A percentile compares a stretch with the other conserved stretches of the same genome.
These are phyloP conservation scores for Lipomyces japonicus DNA, from an alignment of 805 yeast genomes.

Conservation along the genomic window DNA sequence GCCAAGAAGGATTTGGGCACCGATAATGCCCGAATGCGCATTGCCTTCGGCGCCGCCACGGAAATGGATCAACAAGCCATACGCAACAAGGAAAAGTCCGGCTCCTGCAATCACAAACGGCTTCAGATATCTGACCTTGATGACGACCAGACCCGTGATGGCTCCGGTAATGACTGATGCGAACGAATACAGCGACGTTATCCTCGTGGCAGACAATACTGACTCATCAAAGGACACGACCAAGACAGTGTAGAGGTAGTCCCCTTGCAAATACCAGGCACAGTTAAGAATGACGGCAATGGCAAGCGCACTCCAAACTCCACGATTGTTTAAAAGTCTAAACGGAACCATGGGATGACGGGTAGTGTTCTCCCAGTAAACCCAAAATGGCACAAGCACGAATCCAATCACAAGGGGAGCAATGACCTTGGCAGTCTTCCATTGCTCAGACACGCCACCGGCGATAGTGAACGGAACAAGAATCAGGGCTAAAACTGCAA, in stretches of 20 bases:
- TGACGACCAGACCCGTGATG: constrained; percentile 53
- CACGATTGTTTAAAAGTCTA: constrained; percentile 58
- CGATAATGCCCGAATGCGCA: constrained; percentile 57
- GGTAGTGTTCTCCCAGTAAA: constrained; percentile 50
- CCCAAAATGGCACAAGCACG: constrained; percentile 54
- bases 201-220: constrained; percentile 61
- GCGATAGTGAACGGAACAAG: constrained; percentile 73
- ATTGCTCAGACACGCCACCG: constrained; percentile 53
- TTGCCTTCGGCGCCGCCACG: constrained; percentile 47
- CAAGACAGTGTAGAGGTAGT: constrained; percentile 63
- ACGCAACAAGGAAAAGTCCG: constrained; percentile 53
- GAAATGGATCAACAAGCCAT: constrained; percentile 57
- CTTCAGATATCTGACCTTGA: constrained; percentile 50
- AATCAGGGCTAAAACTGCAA: constrained; percentile 58
- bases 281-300: constrained; percentile 58
- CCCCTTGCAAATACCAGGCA: constrained; percentile 66
- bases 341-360: constrained; percentile 57
- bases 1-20: constrained; percentile 60
- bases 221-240: constrained; percentile 60
- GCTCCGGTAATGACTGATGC: constrained; percentile 61
- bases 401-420: constrained; percentile 70
- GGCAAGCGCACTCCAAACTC: constrained; percentile 66
- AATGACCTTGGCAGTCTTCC: constrained; percentile 60
- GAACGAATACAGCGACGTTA: constrained; percentile 58
- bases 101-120: constrained; percentile 59